phyloP scores from a whole-genome alignment of 768 basidiomycete species.

The Psilocybe sp. region DNA sequence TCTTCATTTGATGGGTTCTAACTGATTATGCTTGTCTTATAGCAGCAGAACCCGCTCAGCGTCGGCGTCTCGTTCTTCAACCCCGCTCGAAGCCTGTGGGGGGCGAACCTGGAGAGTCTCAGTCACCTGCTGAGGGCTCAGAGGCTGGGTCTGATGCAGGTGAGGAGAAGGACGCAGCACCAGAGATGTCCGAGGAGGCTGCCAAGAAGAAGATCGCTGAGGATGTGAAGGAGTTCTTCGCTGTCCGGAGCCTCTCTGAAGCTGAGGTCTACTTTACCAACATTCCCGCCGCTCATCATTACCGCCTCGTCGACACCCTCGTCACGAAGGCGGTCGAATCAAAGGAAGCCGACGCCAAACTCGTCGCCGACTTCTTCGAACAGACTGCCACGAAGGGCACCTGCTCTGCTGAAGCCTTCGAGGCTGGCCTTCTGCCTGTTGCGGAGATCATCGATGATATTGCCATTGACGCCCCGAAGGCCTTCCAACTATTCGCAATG shows the following conservation, averaged over 20 bases:
- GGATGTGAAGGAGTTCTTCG: slow-evolving; percentile 85
- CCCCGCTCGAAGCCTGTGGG: slow-evolving; percentile 77
- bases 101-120: slow-evolving; percentile 34
- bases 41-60: slow-evolving; percentile 50
- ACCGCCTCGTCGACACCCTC: slow-evolving; percentile 71
- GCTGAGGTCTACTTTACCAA: slow-evolving; percentile 83
- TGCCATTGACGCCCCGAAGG: slow-evolving; percentile 87
- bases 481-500: slow-evolving; percentile 69
- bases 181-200: slow-evolving; percentile 61
- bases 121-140: slow-evolving; percentile 44
- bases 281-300: slow-evolving; percentile 64
- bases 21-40: slow-evolving; percentile 19
- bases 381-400: slow-evolving; percentile 58
- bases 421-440: slow-evolving; percentile 67
- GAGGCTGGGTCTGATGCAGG: slow-evolving; percentile 46
- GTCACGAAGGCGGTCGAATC: slow-evolving; percentile 72
- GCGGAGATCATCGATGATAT: slow-evolving; percentile 86
- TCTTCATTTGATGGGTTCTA: background rate
- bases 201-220: slow-evolving; percentile 76
- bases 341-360: slow-evolving; percentile 76
- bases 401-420: slow-evolving; percentile 59
- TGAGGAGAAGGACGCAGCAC: slow-evolving; percentile 37
- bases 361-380: slow-evolving; percentile 75
- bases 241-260: slow-evolving; percentile 80
- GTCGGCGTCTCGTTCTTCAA: slow-evolving; percentile 70